Percentiles rank a stretch among this genome's conserved stretches.
Conservation (phyloP, 805 yeast genomes). For the Candida hungchunana region DNA sequence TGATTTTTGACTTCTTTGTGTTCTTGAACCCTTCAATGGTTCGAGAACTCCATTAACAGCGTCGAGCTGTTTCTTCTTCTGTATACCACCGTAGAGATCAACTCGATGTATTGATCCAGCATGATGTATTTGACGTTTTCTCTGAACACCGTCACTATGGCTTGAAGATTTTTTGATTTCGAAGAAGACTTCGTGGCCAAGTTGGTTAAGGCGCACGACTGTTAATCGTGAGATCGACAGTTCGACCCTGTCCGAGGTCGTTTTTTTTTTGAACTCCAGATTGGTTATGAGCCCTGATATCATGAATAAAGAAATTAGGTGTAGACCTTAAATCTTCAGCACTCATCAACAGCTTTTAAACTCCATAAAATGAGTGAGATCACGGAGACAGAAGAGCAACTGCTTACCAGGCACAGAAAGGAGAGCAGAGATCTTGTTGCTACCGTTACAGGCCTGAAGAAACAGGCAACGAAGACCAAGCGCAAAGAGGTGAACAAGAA, state of each 20-base stretch:
- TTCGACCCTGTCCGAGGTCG: slow-evolving; percentile 50
- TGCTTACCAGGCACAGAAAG: slow-evolving; percentile 59
- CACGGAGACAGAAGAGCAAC: slow-evolving; percentile 43
- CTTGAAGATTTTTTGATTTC: too few species aligned
- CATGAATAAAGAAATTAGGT: too few species aligned
- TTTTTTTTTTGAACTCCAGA: slow-evolving; percentile 15
- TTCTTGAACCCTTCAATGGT: too few species aligned
- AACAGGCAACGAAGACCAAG: slow-evolving; percentile 77
- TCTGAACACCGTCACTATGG: too few species aligned
- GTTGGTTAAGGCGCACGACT: slow-evolving; percentile 45
- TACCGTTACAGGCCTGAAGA: slow-evolving; percentile 68
- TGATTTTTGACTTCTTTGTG: too few species aligned
- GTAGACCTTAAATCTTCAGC: too few species aligned
- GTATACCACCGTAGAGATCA: too few species aligned
- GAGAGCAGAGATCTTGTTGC: slow-evolving; percentile 66
- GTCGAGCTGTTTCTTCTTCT: too few species aligned
- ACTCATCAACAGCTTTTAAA: not conserved
- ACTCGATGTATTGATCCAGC: too few species aligned
- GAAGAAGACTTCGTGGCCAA: slow-evolving; percentile 29
- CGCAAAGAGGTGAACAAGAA: slow-evolving; percentile 60
- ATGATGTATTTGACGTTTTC: too few species aligned
- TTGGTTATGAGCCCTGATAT: slow-evolving; percentile 8
- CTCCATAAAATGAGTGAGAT: slow-evolving; percentile 11
- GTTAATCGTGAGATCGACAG: slow-evolving; percentile 50
- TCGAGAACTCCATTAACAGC: too few species aligned